A percentile compares a stretch with the other conserved stretches of the same genome.
phyloP scores from a whole-genome alignment of 2,329 filamentous ascomycete species.

The Aureobasidium sp. region DNA sequence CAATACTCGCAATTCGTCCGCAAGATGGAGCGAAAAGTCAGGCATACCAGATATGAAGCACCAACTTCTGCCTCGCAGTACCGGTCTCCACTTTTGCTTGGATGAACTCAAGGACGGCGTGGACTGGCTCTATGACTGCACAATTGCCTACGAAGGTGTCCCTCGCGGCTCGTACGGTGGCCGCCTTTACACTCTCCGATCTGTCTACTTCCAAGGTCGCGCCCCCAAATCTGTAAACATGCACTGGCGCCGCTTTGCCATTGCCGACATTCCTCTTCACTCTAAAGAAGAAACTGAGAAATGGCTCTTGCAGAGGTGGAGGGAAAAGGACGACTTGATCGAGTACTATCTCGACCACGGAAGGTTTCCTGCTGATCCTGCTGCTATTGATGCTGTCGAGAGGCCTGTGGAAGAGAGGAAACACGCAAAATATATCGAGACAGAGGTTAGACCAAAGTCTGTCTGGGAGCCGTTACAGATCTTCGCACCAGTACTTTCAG shows the following conservation, averaged over 20 bases:
- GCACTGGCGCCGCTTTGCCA: slow-evolving; percentile 82
- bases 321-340: slow-evolving; percentile 82
- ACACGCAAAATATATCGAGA: slow-evolving; percentile 41
- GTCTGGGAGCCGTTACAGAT: slow-evolving; percentile 39
- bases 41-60: slow-evolving; percentile 64
- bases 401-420: slow-evolving; percentile 21
- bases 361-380: slow-evolving; percentile 67
- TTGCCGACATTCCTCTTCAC: slow-evolving; percentile 73
- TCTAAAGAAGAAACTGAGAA: slow-evolving; percentile 64
- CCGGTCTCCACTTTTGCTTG: slow-evolving; percentile 72
- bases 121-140: slow-evolving; percentile 87
- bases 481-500: slow-evolving; percentile 34
- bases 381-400: slow-evolving; percentile 22
- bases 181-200: slow-evolving; percentile 75
- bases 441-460: slow-evolving; percentile 36
- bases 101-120: slow-evolving; percentile 66
- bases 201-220: slow-evolving; percentile 81
- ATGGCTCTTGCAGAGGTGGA: slow-evolving; percentile 81
- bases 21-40: slow-evolving; percentile 69
- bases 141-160: slow-evolving; percentile 88
- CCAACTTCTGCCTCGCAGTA: slow-evolving; percentile 68
- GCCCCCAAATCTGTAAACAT: slow-evolving; percentile 93
- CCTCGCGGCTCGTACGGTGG: slow-evolving; percentile 77
- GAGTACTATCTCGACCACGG: slow-evolving; percentile 68
- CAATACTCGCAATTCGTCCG: slow-evolving; percentile 65